Conservation (phyloP, 257 asterid species). For the Scutellaria barbata region DNA sequence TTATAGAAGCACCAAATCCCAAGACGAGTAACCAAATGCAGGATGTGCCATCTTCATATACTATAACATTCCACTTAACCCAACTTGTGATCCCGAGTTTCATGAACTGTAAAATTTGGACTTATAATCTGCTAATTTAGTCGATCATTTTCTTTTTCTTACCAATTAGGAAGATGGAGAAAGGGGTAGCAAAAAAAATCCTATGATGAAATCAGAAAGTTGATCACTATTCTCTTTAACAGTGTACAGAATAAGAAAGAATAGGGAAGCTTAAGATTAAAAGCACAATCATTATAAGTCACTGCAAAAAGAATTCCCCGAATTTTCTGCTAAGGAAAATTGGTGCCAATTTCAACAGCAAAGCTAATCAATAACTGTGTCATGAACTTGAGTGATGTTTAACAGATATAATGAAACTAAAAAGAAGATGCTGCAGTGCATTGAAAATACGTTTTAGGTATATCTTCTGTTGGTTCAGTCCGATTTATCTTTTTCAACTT, state of each 20-base stretch:
- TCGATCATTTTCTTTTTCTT: neutral
- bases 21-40: neutral
- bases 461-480: neutral
- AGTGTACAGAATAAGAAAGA: neutral
- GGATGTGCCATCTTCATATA: neutral
- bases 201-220: neutral
- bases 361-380: neutral
- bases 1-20: neutral
- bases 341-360: constrained; percentile 9
- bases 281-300: constrained; percentile 1
- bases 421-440: neutral
- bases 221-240: neutral
- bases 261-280: neutral
- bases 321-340: neutral
- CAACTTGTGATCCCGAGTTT: neutral
- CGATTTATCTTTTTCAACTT: neutral
- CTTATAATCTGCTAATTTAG: neutral
- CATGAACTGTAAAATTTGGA: neutral
- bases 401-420: neutral
- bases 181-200: neutral
- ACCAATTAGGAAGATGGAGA: neutral
- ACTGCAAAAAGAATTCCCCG: neutral
- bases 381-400: neutral
- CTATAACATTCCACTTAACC: neutral
- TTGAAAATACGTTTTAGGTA: neutral